Evolutionary conservation across 2,329 filamentous ascomycete genomes (phyloP), one percentile per base, ranked within the genome.

Genomic region (Verticillium albo-atrum): DNA sequence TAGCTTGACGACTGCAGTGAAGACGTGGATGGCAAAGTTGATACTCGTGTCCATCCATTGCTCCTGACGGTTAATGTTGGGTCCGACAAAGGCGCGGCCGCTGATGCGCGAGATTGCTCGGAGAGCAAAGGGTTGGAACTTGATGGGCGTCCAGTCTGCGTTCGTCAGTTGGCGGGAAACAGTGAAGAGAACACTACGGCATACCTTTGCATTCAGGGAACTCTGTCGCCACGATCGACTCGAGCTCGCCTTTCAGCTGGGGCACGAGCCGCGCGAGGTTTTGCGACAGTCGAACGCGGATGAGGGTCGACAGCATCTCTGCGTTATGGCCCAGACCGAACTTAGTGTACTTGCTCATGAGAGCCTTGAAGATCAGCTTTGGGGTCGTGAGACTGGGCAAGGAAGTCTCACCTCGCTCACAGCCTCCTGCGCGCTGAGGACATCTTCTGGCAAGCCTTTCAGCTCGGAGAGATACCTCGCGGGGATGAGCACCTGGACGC

Each of bases 131-230:
- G 78, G 77, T 37, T 83, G 80, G 64, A 84, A 76, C 63, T 77
- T 79, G 56, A 84, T 77, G 0, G 80, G 67, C 1, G 79, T 83
- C 83, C 83, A 86, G 61, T 85, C 82, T 79, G 58, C 42, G 15
- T n/a, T 17, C 25, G 57, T 63, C 50, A 62, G 62, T 52, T 10
- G 6, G 15, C n/a, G n/a, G 6, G 6, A 20, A 23, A 53, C 51
- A 12, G 53, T 50, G 53, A 27, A 47, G 15, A 23, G 17, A 20
- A 7, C 20, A 42, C 26, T 15, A 7, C 7, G 4, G 14, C 65
- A 52, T 69, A 75, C 73, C 73, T 58, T 78, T 70, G 63, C 79
- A 82, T 17, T 72, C 68, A 5, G 80, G 79, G 47, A 83, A 81
- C 65, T 82, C 80, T 1, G 75, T 75, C 12, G 62, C 74, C 6